Base-by-base conservation (phyloP, 805 yeast genomes). In the Cyberlindnera sargentensis region DNA sequence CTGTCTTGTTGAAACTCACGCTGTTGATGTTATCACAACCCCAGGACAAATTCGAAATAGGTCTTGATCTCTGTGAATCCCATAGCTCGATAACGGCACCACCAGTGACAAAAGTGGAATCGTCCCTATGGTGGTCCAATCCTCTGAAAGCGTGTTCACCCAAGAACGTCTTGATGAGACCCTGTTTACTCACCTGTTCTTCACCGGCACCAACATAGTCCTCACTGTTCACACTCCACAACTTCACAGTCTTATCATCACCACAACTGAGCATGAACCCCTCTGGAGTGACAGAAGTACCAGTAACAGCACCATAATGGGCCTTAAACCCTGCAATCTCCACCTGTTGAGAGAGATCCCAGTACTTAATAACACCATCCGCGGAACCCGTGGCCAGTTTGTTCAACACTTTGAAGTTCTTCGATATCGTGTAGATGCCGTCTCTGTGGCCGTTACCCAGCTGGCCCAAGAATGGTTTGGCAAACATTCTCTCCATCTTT, bases 391-490 rank as follows among this genome's bases (percentile, higher is more conserved):
- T 78, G 3, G 97, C 97, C 28, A 91, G 65, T 57, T 80, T 81
- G 56, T 80, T 84, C 40, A 89, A 71, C 37, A 76, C 69, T 36
- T 73, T 65, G 59, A 79, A 79, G 63, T 90, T 84, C 62, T 83
- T 84, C 5, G 96, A 95, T 38, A 93, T 75, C 15, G 82, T 70
- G 63, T 93, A 91, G 10, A 93, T 88, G 46, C 97, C 98, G 61
- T 93, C 99, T 45, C 91, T 70, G 60, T 95, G 99, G 7, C 99
- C 99, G 47, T 78, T 75, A 3, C 99, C 99, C 32, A 93, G 66
- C 60, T 93, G 98, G 1, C 95, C 96, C 23, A 95, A 73, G 64
- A 93, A 93, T 3, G 99, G 99, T 59, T 90, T 90, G 0, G 99
- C 98, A 74, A 93, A 93, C 85, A 93, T 83, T 52, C 97, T 75